phyloP scores from a whole-genome alignment of 441 rosid genomes.

The Gossypium gossypioides region DNA sequence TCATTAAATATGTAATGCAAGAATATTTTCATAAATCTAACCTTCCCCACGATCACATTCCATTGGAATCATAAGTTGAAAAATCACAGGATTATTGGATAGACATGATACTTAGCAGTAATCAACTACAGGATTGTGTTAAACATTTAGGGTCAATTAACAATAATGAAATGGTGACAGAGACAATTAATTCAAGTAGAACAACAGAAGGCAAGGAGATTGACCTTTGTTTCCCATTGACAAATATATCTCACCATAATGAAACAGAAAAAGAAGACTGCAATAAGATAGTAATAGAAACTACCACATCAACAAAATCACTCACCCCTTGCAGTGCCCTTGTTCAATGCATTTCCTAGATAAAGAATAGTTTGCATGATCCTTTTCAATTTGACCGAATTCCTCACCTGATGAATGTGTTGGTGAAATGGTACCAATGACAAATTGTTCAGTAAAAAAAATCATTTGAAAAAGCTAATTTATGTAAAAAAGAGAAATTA shows the following conservation, averaged over 20 bases:
- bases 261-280: background rate
- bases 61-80: background rate
- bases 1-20: too few species aligned
- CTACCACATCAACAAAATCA: background rate
- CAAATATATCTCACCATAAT: background rate
- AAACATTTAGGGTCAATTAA: background rate
- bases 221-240: background rate
- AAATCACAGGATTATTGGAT: background rate
- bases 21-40: too few species aligned
- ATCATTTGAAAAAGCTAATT: conserved; percentile 14
- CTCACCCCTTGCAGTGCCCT: conserved; percentile 95
- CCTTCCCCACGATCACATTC: too few species aligned
- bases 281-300: background rate
- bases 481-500: conserved; percentile 11
- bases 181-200: background rate
- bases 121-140: background rate
- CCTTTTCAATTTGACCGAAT: conserved; percentile 68
- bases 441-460: conserved; percentile 14
- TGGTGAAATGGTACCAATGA: conserved; percentile 15
- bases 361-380: conserved; percentile 88
- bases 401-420: conserved; percentile 48
- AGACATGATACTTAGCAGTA: background rate
- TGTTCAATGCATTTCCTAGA: conserved; percentile 87
- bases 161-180: background rate
- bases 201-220: background rate